Evolutionary conservation across 164 flowering plant species (phyloP).

Genomic region (Paratinospora sagittata): DNA sequence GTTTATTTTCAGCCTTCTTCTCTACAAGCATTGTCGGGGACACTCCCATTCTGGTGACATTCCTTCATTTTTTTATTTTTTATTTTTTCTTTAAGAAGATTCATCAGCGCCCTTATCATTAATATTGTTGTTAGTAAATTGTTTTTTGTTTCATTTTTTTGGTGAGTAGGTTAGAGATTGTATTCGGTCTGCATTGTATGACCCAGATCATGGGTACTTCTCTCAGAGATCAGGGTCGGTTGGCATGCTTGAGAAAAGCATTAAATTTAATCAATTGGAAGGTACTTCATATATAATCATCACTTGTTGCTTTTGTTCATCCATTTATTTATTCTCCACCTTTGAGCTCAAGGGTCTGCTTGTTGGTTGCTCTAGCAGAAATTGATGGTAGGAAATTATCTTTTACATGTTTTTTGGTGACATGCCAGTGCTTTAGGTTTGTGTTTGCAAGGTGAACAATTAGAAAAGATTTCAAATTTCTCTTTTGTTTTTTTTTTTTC

Average conservation of each 20-base stretch:
- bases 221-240: slow-evolving; percentile 70
- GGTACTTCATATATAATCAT: slow-evolving; percentile 29
- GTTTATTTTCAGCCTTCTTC: slow-evolving; percentile 28
- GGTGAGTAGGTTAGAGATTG: slow-evolving; percentile 85
- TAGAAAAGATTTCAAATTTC: neutral
- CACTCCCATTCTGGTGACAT: slow-evolving; percentile 55
- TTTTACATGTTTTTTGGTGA: neutral
- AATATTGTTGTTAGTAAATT: neutral
- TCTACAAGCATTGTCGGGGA: slow-evolving; percentile 58
- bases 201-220: slow-evolving; percentile 81
- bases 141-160: neutral
- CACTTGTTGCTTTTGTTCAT: neutral
- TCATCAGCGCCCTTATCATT: neutral
- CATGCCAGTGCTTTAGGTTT: neutral
- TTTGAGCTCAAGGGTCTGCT: too few species aligned
- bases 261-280: slow-evolving; percentile 73
- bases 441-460: neutral
- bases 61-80: slow-evolving; percentile 2
- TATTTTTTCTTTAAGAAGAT: neutral
- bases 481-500: too few species aligned
- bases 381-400: neutral
- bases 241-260: slow-evolving; percentile 69
- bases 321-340: neutral
- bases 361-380: too few species aligned
- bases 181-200: slow-evolving; percentile 69